Percentiles rank a stretch among this genome's conserved stretches.
phyloP scores from a whole-genome alignment of 2,329 filamentous ascomycete genomes.

The Aspergillus aculeatus region DNA sequence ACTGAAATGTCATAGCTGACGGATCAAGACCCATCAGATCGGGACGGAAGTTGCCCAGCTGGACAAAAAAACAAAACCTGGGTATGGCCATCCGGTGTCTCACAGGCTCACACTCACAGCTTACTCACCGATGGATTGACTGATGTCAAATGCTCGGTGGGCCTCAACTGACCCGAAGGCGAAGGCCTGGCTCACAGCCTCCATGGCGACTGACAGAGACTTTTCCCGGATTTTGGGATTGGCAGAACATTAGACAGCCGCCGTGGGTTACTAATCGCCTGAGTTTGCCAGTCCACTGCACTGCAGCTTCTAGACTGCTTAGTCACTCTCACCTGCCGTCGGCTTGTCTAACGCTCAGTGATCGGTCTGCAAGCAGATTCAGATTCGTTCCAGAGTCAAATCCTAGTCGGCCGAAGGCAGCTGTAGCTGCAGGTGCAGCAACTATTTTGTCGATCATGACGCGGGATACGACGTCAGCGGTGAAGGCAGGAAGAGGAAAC shows the following conservation, averaged over 20 bases:
- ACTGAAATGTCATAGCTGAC: background rate
- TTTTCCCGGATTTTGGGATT: background rate
- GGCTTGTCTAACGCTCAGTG: background rate
- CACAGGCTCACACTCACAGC: too few species aligned
- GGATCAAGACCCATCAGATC: background rate
- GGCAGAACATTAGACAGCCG: background rate
- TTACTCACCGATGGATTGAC: too few species aligned
- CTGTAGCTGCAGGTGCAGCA: background rate
- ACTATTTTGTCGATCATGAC: slow-evolving; percentile 4
- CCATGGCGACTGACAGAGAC: background rate
- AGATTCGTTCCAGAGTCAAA: background rate
- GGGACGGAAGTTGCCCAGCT: background rate
- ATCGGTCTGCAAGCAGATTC: background rate
- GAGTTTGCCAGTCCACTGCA: too few species aligned
- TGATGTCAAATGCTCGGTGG: background rate
- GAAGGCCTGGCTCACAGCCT: background rate
- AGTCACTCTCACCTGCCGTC: slow-evolving; percentile 5
- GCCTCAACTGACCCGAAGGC: too few species aligned
- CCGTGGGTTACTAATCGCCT: too few species aligned
- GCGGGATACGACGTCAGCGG: background rate
- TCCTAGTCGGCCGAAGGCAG: background rate
- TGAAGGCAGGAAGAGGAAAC: background rate
- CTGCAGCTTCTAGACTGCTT: slow-evolving; percentile 13
- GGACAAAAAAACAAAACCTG: background rate
- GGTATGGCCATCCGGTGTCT: background rate